These are phyloP conservation scores for Pythium guiyangense DNA, from an alignment of 352 stramenopile species.

Conservation along the genomic window DNA sequence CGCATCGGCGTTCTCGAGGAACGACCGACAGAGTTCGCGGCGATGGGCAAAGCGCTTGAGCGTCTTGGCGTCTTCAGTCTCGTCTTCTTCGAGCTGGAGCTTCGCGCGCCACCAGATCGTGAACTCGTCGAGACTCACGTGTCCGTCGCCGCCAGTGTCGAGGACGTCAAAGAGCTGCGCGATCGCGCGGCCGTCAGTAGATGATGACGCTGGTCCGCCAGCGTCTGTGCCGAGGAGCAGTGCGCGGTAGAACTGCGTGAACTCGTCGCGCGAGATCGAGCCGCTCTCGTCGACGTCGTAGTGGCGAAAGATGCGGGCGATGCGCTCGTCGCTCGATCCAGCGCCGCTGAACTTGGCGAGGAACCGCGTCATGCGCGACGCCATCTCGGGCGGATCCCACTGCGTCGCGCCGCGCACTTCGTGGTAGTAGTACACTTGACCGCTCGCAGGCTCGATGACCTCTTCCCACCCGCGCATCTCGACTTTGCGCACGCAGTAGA, in stretches of 20 bases:
- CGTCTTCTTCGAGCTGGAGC: slow-evolving; percentile 47
- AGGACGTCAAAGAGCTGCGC: slow-evolving; percentile 50
- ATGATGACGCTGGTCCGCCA: not conserved
- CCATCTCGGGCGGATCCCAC: slow-evolving; percentile 61
- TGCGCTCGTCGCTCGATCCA: slow-evolving; percentile 38
- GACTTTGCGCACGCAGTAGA: slow-evolving; percentile 36
- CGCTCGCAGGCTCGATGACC: slow-evolving; percentile 24
- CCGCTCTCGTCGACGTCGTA: slow-evolving; percentile 70
- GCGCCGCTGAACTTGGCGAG: slow-evolving; percentile 32
- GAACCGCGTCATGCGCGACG: slow-evolving; percentile 43
- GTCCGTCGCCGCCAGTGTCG: slow-evolving; percentile 64
- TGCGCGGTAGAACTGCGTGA: slow-evolving; percentile 48
- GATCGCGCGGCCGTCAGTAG: slow-evolving; percentile 21
- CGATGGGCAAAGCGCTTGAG: slow-evolving; percentile 17
- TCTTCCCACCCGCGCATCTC: slow-evolving; percentile 59
- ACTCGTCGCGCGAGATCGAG: slow-evolving; percentile 49
- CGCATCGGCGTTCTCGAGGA: slow-evolving; percentile 38
- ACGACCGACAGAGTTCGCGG: slow-evolving; percentile 25
- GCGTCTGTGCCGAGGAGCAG: slow-evolving; percentile 27
- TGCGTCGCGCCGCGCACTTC: slow-evolving; percentile 46
- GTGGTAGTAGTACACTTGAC: slow-evolving; percentile 64
- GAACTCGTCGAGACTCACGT: slow-evolving; percentile 71
- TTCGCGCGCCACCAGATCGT: slow-evolving; percentile 75
- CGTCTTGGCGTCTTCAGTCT: slow-evolving; percentile 26
- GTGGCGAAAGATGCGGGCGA: slow-evolving; percentile 59